Conservation (phyloP, 768 basidiomycete genomes). For the Boletellus ananiceps region DNA sequence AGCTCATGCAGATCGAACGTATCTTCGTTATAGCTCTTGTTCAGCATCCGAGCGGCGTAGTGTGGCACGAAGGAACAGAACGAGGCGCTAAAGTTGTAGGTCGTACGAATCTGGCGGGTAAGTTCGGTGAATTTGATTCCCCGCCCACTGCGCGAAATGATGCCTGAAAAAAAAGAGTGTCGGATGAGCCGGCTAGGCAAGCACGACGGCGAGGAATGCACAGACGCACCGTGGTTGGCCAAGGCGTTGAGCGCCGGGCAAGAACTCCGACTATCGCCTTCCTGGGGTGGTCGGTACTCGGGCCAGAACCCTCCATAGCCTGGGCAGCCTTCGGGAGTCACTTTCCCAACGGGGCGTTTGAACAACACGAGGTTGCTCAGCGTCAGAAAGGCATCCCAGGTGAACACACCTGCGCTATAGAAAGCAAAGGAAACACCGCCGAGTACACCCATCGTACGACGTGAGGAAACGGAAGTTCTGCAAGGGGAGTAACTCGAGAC, state of each 20-base stretch:
- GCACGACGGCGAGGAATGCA: not conserved
- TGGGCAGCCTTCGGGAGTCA: slow-evolving; percentile 51
- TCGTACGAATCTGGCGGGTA: slow-evolving; percentile 39
- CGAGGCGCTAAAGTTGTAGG: slow-evolving; percentile 66
- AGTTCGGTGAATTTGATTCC: slow-evolving; percentile 60
- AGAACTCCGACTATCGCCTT: slow-evolving; percentile 65
- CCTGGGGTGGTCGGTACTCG: slow-evolving; percentile 50
- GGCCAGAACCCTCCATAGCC: slow-evolving; percentile 68
- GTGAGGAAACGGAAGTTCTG: not conserved
- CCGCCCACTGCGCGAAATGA: slow-evolving; percentile 60
- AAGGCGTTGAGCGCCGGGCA: slow-evolving; percentile 77
- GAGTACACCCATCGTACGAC: slow-evolving; percentile 13
- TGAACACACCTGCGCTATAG: slow-evolving; percentile 7
- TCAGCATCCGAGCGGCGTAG: slow-evolving; percentile 53
- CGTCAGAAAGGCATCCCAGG: slow-evolving; percentile 20
- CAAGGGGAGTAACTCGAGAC: slow-evolving; percentile 26
- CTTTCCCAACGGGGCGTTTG: slow-evolving; percentile 40
- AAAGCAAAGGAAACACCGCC: slow-evolving; percentile 5
- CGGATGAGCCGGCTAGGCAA: not conserved
- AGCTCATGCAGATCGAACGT: slow-evolving; percentile 64
- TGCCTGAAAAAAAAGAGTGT: slow-evolving; percentile 20
- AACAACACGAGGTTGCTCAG: slow-evolving; percentile 17
- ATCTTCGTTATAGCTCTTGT: slow-evolving; percentile 50
- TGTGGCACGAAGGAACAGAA: slow-evolving; percentile 68
- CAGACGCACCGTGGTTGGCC: slow-evolving; percentile 74